Percentiles rank a stretch among this genome's conserved stretches.
Conservation (phyloP, 2,329 filamentous ascomycete genomes). For the Talaromyces sp. region DNA sequence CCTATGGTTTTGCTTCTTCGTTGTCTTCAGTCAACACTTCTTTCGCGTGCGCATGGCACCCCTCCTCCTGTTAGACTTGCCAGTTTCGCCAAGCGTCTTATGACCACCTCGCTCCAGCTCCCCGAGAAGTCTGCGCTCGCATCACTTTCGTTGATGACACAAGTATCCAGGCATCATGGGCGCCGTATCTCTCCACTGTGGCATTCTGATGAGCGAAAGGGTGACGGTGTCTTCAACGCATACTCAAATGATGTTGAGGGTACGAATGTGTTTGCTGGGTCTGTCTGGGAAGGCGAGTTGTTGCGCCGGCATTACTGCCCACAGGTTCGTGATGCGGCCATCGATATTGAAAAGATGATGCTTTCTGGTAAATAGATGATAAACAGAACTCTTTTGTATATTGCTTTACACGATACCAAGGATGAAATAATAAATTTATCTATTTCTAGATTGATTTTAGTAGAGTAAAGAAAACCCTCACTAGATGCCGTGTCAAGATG, state of each 20-base stretch:
- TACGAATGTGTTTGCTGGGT: slow-evolving; percentile 87
- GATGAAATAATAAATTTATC: neutral
- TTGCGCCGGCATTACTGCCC: slow-evolving; percentile 84
- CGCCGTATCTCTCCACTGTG: slow-evolving; percentile 83
- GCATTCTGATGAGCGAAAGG: slow-evolving; percentile 91
- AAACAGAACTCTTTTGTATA: neutral
- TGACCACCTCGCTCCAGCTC: slow-evolving; percentile 78
- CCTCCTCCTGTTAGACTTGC: slow-evolving; percentile 83
- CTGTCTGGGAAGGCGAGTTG: slow-evolving; percentile 91
- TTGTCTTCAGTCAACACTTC: slow-evolving; percentile 77
- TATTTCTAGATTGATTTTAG: too few species aligned
- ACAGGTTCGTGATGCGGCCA: slow-evolving; percentile 75
- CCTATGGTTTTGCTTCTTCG: slow-evolving; percentile 90
- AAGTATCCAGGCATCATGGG: slow-evolving; percentile 78
- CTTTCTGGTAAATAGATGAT: slow-evolving; percentile 31
- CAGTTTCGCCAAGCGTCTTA: slow-evolving; percentile 88
- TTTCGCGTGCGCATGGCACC: slow-evolving; percentile 74
- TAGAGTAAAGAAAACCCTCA: too few species aligned
- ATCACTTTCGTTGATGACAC: slow-evolving; percentile 73
- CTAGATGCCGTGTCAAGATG: too few species aligned
- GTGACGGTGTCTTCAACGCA: slow-evolving; percentile 83
- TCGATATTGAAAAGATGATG: slow-evolving; percentile 69
- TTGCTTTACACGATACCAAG: neutral
- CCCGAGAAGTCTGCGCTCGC: slow-evolving; percentile 88
- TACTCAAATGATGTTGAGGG: slow-evolving; percentile 74